Evolutionary conservation across 192 early-diverging fungal species (phyloP), one percentile per base, ranked within the genome.

Genomic region (Funneliformis mosseae): DNA sequence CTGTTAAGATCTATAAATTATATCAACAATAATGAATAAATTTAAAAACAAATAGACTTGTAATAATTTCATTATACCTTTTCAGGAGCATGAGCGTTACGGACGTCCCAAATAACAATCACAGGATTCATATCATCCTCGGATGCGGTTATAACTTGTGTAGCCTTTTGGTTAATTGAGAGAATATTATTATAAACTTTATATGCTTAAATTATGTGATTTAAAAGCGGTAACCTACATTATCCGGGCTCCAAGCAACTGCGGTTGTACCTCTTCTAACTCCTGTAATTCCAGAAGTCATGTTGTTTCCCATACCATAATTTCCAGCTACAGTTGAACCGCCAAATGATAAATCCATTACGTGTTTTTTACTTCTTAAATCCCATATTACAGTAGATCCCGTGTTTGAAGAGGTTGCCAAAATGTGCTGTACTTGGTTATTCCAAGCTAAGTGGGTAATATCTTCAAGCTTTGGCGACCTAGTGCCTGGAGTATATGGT

Each of bases 341-440:
- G 9, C 82, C 82, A 70, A 89, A 89, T 78, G 85, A 86, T 61
- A 99, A 89, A 45, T 90, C 86, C 63, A 97, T 92, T 39, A 97
- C 90, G 80, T 99, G 96, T 59, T 94, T 91, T 62, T 93, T 88
- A 63, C 93, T 92, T 63, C 94, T 89, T 77, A 99, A 88, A 90
- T 99, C 98, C 97, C 97, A 99, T 10, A 99, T 92, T 39, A 97
- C 97, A 25, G 96, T 95, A 79, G 95, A 89, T 60, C 98, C 97
- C 71, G 96, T 96, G 74, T 93, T 95, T 59, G 92, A 94, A 10
- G 94, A 94, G 7, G 94, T 95, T 11, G 96, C 98, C 76, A 99
- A 88, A 82, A 99, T 99, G 77, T 97, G 94, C 73, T 93, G 89
- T 43, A 95, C 94, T 78, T 96, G 92, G 75, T 92, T 90, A 84